Evolutionary conservation across 2,329 filamentous ascomycete genomes (phyloP).

Genomic region (Colletotrichum eremochloae): DNA sequence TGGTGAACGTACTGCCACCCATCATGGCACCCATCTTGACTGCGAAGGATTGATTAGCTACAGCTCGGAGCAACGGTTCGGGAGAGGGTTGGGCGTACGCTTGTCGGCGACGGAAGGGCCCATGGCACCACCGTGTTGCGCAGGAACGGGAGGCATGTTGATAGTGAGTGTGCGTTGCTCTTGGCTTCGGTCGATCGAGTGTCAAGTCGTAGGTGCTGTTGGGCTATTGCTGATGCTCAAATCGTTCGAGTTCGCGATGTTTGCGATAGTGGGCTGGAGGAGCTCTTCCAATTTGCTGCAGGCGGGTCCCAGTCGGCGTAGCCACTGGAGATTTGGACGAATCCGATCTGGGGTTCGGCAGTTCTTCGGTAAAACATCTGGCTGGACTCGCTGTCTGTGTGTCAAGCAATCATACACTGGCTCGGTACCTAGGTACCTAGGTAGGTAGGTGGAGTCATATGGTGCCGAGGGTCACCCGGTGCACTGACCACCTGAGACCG

Average conservation of each 20-base stretch:
- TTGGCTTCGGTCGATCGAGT: not conserved
- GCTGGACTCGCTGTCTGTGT: not conserved
- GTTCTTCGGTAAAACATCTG: constrained; percentile 32
- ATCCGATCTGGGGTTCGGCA: constrained; percentile 39
- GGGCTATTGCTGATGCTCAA: constrained; percentile 27
- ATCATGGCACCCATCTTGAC: constrained; percentile 99
- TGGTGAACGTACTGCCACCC: constrained; percentile 85
- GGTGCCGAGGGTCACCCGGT: constrained; percentile 25
- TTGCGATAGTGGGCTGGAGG: constrained; percentile 33
- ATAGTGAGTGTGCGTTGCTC: too few relatives aligned
- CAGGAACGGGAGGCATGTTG: constrained; percentile 58
- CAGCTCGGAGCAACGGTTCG: not conserved
- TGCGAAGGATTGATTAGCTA: constrained; percentile 56
- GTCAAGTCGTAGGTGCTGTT: not conserved
- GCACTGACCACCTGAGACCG: constrained; percentile 33
- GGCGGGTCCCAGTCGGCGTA: not conserved
- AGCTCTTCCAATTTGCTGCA: constrained; percentile 40
- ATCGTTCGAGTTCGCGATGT: not conserved
- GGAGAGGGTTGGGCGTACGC: constrained; percentile 54
- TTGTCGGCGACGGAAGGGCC: constrained; percentile 69
- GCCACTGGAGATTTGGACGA: constrained; percentile 36
- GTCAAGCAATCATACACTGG: not conserved
- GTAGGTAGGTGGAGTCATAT: constrained; percentile 3
- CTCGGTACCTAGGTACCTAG: too few relatives aligned
- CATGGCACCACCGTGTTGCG: constrained; percentile 53